Conservation (phyloP, 495 filamentous ascomycete species). For the Aspergillus steynii region DNA sequence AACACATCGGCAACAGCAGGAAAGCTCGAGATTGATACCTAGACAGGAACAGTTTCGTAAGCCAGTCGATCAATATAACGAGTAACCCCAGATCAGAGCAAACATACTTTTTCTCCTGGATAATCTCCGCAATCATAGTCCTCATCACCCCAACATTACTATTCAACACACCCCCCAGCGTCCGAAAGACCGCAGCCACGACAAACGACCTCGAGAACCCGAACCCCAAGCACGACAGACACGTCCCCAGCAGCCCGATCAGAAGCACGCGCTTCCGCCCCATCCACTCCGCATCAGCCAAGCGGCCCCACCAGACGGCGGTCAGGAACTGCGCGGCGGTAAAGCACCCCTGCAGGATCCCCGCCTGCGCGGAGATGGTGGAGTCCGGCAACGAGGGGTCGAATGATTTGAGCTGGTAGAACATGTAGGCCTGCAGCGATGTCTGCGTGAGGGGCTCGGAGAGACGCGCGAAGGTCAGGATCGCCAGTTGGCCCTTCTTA, state of each 20-base stretch:
- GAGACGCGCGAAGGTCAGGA: slow-evolving; percentile 71
- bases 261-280: slow-evolving; percentile 78
- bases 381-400: slow-evolving; percentile 62
- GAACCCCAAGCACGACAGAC: slow-evolving; percentile 72
- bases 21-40: slow-evolving; percentile 75
- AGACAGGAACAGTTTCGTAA: slow-evolving; percentile 3
- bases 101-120: slow-evolving; percentile 62
- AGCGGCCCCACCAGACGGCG: slow-evolving; percentile 75
- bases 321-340: slow-evolving; percentile 78
- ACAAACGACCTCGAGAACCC: slow-evolving; percentile 72
- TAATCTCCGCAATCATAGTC: slow-evolving; percentile 79
- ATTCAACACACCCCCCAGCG: slow-evolving; percentile 74
- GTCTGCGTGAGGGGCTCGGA: slow-evolving; percentile 81
- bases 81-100: background rate
- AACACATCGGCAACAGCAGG: slow-evolving; percentile 76
- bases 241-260: slow-evolving; percentile 72
- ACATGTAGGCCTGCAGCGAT: slow-evolving; percentile 73
- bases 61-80: background rate
- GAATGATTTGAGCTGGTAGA: slow-evolving; percentile 71
- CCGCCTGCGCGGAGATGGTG: slow-evolving; percentile 73
- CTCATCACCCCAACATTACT: slow-evolving; percentile 81
- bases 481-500: slow-evolving; percentile 69
- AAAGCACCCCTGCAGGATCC: slow-evolving; percentile 72
- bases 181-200: slow-evolving; percentile 68
- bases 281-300: slow-evolving; percentile 67